A percentile compares a stretch with the other conserved stretches of the same genome.
These are phyloP conservation scores for Syzygium oleosum DNA, from an alignment of 345 rosid genomes.

Conservation along the genomic window DNA sequence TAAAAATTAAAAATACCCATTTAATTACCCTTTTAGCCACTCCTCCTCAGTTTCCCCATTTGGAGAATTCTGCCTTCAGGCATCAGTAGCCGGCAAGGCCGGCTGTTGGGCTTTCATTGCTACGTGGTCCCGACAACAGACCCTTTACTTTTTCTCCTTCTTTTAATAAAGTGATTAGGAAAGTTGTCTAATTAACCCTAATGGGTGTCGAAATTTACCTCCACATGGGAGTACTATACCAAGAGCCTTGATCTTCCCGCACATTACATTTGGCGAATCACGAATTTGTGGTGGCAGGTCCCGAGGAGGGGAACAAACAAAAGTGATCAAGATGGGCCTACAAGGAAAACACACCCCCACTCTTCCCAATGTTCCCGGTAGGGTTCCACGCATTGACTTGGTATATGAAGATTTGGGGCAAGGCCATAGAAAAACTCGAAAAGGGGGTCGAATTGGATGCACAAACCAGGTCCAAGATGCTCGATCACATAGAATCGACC, in stretches of 20 bases:
- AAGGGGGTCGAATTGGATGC: neutral
- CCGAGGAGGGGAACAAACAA: neutral
- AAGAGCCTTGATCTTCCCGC: neutral
- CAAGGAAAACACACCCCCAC: neutral
- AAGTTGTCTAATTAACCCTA: neutral
- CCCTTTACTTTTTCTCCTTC: neutral
- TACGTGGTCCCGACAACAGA: neutral
- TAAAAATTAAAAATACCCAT: neutral
- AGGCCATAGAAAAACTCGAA: neutral
- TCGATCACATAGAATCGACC: neutral
- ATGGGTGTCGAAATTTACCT: neutral
- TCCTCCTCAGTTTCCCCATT: neutral
- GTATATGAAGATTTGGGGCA: neutral
- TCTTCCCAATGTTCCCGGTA: neutral
- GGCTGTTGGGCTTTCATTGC: neutral
- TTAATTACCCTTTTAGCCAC: neutral
- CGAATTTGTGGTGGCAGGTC: neutral
- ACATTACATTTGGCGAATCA: neutral
- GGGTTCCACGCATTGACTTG: neutral
- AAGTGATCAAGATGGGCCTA: neutral
- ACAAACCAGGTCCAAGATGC: neutral
- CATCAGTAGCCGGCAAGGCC: slow-evolving; percentile 2
- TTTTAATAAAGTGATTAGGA: neutral
- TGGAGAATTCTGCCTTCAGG: neutral
- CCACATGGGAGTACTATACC: neutral